phyloP scores from a whole-genome alignment of 768 basidiomycete genomes.

The Suillus ampliporus region DNA sequence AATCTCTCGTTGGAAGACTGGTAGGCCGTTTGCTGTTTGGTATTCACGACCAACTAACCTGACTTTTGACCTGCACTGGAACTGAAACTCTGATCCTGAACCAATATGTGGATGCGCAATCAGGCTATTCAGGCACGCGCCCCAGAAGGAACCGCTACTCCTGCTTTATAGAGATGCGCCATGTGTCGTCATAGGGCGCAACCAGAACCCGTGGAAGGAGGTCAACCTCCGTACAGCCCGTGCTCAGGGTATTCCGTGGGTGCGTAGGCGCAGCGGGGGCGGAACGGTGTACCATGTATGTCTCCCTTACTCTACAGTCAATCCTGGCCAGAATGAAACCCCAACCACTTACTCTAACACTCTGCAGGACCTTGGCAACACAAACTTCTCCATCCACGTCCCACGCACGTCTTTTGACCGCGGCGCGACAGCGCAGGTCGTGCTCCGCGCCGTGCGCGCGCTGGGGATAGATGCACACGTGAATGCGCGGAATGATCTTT shows the following conservation, averaged over 20 bases:
- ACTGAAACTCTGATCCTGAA: constrained; percentile 16
- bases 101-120: constrained; percentile 32
- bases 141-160: constrained; percentile 70
- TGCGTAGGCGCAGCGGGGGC: constrained; percentile 89
- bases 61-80: constrained; percentile 1
- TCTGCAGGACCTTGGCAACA: constrained; percentile 90
- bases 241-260: constrained; percentile 65
- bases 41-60: background rate
- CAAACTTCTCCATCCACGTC: constrained; percentile 94
- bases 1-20: constrained; percentile 93
- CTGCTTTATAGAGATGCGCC: constrained; percentile 88
- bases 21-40: constrained; percentile 46
- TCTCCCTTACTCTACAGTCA: constrained; percentile 14
- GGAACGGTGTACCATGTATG: constrained; percentile 96
- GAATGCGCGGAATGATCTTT: constrained; percentile 93
- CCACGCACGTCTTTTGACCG: constrained; percentile 84
- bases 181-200: constrained; percentile 92
- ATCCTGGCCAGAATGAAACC: background rate
- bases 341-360: background rate
- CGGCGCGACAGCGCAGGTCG: constrained; percentile 73
- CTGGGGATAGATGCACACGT: constrained; percentile 79
- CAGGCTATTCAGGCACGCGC: constrained; percentile 83
- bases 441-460: constrained; percentile 75
- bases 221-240: constrained; percentile 73
- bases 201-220: constrained; percentile 99